Base-by-base conservation (phyloP, 768 basidiomycete species). In the Ramaria sp. region DNA sequence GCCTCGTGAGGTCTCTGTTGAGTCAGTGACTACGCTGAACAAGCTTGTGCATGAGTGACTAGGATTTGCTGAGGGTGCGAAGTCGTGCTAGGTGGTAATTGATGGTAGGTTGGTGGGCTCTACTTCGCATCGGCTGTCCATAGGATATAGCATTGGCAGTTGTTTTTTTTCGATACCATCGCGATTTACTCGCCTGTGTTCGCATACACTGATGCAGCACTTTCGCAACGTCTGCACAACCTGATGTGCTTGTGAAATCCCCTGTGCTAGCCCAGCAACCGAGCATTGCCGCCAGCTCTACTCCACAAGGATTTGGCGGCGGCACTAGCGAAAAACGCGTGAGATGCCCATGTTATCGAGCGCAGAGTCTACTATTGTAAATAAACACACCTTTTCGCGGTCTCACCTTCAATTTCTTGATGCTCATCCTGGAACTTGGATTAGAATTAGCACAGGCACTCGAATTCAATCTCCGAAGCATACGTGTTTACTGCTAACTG, bases 11-110 rank as follows among this genome's bases (percentile, higher is more conserved):
- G 5, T 27, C 5, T 27, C 5, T 27, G 27, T 27, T 27, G 27
- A n/a, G n/a, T n/a, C n/a, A n/a, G n/a, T n/a, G n/a, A 2, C 5
- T n/a, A 43, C n/a, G 42, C 20, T 43, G 13, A 13, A 37, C 34
- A 37, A 37, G 34, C 34, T 7, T 10, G 13, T 37, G 13, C 2
- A 37, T 37, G 9, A 46, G 45, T 33, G 41, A 45, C 24, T 59
- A 54, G 31, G 30, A 86, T 77, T 86, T 86, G 62, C 83, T 77
- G 59, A 76, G 80, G 67, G 87, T 88, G 60, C 80, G 78, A 60
- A 91, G 75, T 68, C 89, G 81, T 63, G 87, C 84, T 62, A 93
- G 81, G 69, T 92, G 89, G 68, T 90, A 93, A 70, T 94, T 93
- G 73, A 94, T 91, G 34, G 86, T 82, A 34, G 91, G 80, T 66